Evolutionary conservation across 2,329 filamentous ascomycete species (phyloP).

Genomic region (Calonectria pteridis): DNA sequence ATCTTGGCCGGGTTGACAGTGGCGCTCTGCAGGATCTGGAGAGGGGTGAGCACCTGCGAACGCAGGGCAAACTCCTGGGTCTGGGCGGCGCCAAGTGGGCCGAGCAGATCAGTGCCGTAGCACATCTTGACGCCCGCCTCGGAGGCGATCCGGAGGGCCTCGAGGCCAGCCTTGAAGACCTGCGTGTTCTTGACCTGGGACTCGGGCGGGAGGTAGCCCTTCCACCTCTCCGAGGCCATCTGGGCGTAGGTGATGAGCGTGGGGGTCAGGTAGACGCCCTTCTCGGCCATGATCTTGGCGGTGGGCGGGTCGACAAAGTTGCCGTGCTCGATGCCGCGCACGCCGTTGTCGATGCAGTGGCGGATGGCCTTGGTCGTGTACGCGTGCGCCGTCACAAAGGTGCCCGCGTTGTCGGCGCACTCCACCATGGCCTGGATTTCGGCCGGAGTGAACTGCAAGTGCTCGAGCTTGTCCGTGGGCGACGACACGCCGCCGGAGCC

Average conservation of each 20-base stretch:
- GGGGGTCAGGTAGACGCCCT: constrained; percentile 63
- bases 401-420: constrained; percentile 61
- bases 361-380: constrained; percentile 67
- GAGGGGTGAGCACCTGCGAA: constrained; percentile 32
- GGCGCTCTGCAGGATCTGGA: constrained; percentile 43
- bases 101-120: constrained; percentile 59
- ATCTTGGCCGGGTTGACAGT: constrained; percentile 63
- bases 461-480: constrained; percentile 65
- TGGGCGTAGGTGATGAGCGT: constrained; percentile 64
- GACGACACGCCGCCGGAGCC: constrained; percentile 67
- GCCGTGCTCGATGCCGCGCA: constrained; percentile 63
- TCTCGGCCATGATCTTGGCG: constrained; percentile 62
- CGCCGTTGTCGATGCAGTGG: constrained; percentile 57
- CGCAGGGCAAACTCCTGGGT: constrained; percentile 48
- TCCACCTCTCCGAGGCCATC: constrained; percentile 58
- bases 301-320: constrained; percentile 56
- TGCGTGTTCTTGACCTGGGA: constrained; percentile 61
- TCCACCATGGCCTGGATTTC: constrained; percentile 67
- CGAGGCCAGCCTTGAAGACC: constrained; percentile 61
- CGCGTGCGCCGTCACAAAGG: constrained; percentile 68
- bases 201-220: constrained; percentile 57
- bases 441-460: constrained; percentile 66
- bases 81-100: constrained; percentile 46
- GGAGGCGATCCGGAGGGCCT: constrained; percentile 60
- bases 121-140: constrained; percentile 67